Evolutionary conservation across 2,329 filamentous ascomycete species (phyloP).

Genomic region (Onygenales sp.): DNA sequence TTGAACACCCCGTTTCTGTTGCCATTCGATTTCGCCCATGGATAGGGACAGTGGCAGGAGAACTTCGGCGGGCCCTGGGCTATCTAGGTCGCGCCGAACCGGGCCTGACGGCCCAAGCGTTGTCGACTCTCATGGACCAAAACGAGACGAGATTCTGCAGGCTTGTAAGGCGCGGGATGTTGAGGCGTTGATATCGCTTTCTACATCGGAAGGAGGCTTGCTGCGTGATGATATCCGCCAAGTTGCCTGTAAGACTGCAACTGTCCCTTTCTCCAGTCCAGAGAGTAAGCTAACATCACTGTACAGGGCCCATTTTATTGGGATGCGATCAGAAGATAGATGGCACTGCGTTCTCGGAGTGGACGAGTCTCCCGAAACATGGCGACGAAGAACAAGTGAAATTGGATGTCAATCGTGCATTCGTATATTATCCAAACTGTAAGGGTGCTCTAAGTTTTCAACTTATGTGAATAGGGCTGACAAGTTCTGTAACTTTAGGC

Average conservation of each 20-base stretch:
- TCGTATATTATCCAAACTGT: conserved; percentile 90
- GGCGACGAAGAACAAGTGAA: conserved; percentile 82
- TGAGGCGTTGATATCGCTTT: conserved; percentile 46
- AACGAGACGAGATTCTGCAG: conserved; percentile 44
- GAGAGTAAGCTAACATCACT: conserved; percentile 9
- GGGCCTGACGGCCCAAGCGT: background rate
- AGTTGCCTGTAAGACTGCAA: conserved; percentile 58
- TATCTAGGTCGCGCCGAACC: background rate
- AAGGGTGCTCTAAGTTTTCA: conserved; percentile 20
- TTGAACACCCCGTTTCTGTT: no score
- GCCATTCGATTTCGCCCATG: background rate
- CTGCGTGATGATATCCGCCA: conserved; percentile 59
- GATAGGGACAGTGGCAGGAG: background rate
- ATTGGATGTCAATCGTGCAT: conserved; percentile 90
- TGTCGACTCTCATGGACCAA: conserved; percentile 7
- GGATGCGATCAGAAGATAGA: conserved; percentile 23
- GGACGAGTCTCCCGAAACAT: conserved; percentile 65
- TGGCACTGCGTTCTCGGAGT: conserved; percentile 5
- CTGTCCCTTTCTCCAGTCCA: background rate
- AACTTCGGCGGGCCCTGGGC: background rate
- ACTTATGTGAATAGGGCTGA: conserved; percentile 11
- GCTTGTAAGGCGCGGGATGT: conserved; percentile 54
- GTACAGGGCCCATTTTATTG: conserved; percentile 41
- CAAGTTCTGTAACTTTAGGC: conserved; percentile 37
- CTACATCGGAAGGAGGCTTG: conserved; percentile 57